phyloP scores from a whole-genome alignment of 2,329 filamentous ascomycete genomes.

The Blastomyces parvus region DNA sequence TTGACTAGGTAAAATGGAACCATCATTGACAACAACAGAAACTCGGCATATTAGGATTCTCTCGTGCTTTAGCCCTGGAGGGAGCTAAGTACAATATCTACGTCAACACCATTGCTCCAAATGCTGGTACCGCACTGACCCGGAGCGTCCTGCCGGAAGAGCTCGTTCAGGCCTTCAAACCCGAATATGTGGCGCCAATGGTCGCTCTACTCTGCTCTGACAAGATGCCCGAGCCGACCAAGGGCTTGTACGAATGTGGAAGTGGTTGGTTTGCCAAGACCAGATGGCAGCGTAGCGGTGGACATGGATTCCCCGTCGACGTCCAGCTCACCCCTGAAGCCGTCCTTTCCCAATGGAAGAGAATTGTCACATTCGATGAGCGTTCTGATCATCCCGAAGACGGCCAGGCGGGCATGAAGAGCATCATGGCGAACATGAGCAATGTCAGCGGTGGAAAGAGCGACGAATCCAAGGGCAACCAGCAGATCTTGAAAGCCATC shows the following conservation, averaged over 20 bases:
- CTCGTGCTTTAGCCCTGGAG: slow-evolving; percentile 82
- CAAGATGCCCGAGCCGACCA: slow-evolving; percentile 76
- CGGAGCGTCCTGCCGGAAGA: slow-evolving; percentile 90
- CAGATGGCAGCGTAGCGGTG: slow-evolving; percentile 86
- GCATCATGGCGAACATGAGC: slow-evolving; percentile 73
- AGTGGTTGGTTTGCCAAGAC: slow-evolving; percentile 88
- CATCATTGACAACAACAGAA: slow-evolving; percentile 44
- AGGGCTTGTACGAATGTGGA: slow-evolving; percentile 86
- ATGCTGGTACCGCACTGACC: slow-evolving; percentile 93
- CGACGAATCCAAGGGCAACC: slow-evolving; percentile 39
- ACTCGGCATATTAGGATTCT: slow-evolving; percentile 90
- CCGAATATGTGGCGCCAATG: slow-evolving; percentile 91
- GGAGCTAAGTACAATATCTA: slow-evolving; percentile 96
- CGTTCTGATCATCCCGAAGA: slow-evolving; percentile 79
- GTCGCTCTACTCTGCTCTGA: slow-evolving; percentile 81
- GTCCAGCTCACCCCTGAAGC: slow-evolving; percentile 74
- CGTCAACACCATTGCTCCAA: slow-evolving; percentile 96
- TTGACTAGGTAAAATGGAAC: not conserved
- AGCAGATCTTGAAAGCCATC: slow-evolving; percentile 65
- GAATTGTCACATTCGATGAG: slow-evolving; percentile 79
- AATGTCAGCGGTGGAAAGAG: slow-evolving; percentile 54
- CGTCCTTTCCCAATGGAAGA: slow-evolving; percentile 63
- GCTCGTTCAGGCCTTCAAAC: slow-evolving; percentile 98
- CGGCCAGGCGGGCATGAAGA: slow-evolving; percentile 64
- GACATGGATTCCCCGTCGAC: slow-evolving; percentile 84